Evolutionary conservation across 371 early-diverging fungal genomes (phyloP).

Genomic region (Rhizopus sp.): DNA sequence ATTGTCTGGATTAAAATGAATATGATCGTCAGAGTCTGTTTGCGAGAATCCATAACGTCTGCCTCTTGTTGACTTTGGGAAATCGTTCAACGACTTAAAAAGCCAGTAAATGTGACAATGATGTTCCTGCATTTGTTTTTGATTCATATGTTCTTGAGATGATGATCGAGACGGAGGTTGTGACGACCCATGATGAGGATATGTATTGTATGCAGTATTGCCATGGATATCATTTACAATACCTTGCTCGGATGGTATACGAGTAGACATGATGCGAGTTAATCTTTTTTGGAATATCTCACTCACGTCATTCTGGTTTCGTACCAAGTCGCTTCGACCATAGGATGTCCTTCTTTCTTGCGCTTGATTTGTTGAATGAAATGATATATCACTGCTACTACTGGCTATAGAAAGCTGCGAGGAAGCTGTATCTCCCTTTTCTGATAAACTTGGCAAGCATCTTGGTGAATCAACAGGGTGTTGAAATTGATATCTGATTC

Average conservation of each 20-base stretch:
- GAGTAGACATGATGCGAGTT: slow-evolving; percentile 29
- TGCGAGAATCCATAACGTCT: slow-evolving; percentile 46
- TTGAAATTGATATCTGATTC: slow-evolving; percentile 40
- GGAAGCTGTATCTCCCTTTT: neutral
- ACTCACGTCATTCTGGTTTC: slow-evolving; percentile 27
- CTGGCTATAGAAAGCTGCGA: neutral
- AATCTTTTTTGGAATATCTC: slow-evolving; percentile 27
- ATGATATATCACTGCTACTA: neutral
- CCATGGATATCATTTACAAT: neutral
- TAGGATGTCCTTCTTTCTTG: slow-evolving; percentile 18
- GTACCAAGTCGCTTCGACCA: slow-evolving; percentile 36
- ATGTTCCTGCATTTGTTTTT: neutral
- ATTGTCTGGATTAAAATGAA: slow-evolving; percentile 21
- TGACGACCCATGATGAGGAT: no score
- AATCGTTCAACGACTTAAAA: neutral
- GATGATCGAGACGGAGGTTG: no score
- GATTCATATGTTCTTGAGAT: no score
- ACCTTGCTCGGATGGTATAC: slow-evolving; percentile 19
- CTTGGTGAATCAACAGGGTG: slow-evolving; percentile 10
- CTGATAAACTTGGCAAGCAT: neutral
- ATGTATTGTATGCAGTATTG: no score
- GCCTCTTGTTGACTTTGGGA: slow-evolving; percentile 26
- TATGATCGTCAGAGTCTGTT: slow-evolving; percentile 37
- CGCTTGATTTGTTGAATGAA: neutral
- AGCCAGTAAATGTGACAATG: slow-evolving; percentile 8